Evolutionary conservation across 2,329 filamentous ascomycete species (phyloP), one percentile per base, ranked within the genome.

Genomic region (Graphiopsis chlorocephala): DNA sequence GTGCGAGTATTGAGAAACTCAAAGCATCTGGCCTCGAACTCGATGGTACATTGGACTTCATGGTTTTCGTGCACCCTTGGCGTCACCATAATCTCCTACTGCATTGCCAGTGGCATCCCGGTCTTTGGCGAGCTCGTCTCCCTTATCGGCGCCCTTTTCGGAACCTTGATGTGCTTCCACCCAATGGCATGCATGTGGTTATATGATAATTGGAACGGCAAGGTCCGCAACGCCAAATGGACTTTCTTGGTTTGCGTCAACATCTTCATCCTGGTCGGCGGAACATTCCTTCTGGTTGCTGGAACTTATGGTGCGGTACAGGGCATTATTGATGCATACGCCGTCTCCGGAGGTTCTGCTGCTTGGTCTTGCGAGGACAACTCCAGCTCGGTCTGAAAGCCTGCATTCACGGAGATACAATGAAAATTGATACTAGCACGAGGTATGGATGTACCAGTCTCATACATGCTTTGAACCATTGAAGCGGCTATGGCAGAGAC

Each of bases 41-140:
- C 68, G 2, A 42, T 47, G 45, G 58, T 61, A 33, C 68, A 69
- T 47, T 69, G 66, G 66, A 55, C 35, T 10, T 61, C 59, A 5
- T 69, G 68, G 66, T 47, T 69, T 0, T 72, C 74, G 7, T 80
- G 78, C 63, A 82, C 79, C 0, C 67, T 77, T 8, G 70, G 72
- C 0, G 73, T 84, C 52, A 74, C 76, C 0, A 69, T 78, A 3
- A 70, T 82, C 45, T 75, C 80, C 11, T 85, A 83, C 68, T 71
- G 85, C 59, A 73, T 85, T 20, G 82, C 83, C 1, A 77, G 77
- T 17, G 81, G 80, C 0, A 81, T 85, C 17, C 83, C 83, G 0
- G 59, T 61, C 61, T 84, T 85, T 72, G 82, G 81, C 65, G 83
- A 80, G 67, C 69, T 84, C n/a, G 69, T 84, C 12, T 78, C 77